These are phyloP conservation scores for Sclerotinia borealis DNA, from an alignment of 2,329 filamentous ascomycete species.

Conservation along the genomic window DNA sequence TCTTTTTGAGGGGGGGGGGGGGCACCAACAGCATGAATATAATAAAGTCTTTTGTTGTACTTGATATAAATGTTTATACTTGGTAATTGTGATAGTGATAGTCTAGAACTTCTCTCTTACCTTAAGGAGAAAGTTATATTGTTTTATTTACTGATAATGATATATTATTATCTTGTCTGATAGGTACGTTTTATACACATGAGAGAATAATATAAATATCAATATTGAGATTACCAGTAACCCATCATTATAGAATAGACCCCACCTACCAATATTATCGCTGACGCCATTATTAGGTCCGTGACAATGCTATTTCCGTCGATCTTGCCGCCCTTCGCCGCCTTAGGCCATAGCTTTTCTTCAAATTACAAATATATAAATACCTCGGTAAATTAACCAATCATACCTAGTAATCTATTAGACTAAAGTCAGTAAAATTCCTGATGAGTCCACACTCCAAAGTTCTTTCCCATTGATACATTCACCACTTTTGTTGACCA, in stretches of 20 bases:
- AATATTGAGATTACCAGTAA: too few species aligned
- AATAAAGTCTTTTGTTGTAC: background rate
- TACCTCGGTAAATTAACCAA: background rate
- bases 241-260: background rate
- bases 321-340: background rate
- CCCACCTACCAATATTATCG: background rate
- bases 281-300: background rate
- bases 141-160: too few species aligned
- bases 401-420: background rate
- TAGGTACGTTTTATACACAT: too few species aligned
- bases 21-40: background rate
- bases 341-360: too few species aligned
- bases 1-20: background rate
- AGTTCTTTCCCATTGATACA: conserved; percentile 12
- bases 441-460: conserved; percentile 12
- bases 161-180: too few species aligned
- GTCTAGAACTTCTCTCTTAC: background rate
- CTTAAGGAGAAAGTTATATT: background rate
- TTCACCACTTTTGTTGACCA: conserved; percentile 13
- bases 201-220: too few species aligned
- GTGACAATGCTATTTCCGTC: background rate
- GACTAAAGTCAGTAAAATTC: conserved; percentile 11
- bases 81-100: background rate
- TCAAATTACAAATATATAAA: too few species aligned
- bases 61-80: background rate